Evolutionary conservation across 2,329 filamentous ascomycete genomes (phyloP), one percentile per base, ranked within the genome.

Genomic region (Fusarium veterinarium): DNA sequence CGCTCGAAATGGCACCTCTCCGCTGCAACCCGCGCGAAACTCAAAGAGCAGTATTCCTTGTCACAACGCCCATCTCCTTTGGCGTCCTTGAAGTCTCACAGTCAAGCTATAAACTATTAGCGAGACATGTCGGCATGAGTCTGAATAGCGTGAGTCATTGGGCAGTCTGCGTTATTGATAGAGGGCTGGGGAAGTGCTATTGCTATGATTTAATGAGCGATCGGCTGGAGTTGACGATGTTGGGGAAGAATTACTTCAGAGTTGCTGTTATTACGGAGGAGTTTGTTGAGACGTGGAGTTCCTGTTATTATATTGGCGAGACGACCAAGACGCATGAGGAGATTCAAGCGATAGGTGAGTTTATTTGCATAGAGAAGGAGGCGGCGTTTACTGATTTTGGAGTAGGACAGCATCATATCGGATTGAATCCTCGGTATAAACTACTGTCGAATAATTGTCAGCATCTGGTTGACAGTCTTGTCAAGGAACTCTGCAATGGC

Each of bases 171-270:
- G 75, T 77, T 7, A 71, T 77, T 2, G 74, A 76, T 31, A 63
- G 75, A 13, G 72, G 67, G 7, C 61, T 77, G 3, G 72, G 63
- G 1, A 53, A 64, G 2, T 72, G 67, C 30, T 77, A 75, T 35
- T 77, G 74, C 49, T 77, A 77, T 17, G 75, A 77, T 48, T 55
- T 77, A 16, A 77, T 77, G 75, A 77, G 75, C 11, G 75, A 77
- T 45, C 68, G 75, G 6, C 9, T 77, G 25, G 75, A 77, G 45
- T 60, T 77, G 33, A 72, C 62, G 4, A 70, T 67, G 19, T 8
- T 77, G 41, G 75, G 75, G 2, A 77, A 64, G 49, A 77, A 77
- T 5, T 77, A 77, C 13, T 77, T 77, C 19, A 71, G 75, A 3
- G 71, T 76, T 8, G 55, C 62, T 0, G 49, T 69, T 8, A 74